A percentile compares a stretch with the other conserved stretches of the same genome.
Conservation (phyloP, 495 filamentous ascomycete species). For the Sordaria brevicollis region DNA sequence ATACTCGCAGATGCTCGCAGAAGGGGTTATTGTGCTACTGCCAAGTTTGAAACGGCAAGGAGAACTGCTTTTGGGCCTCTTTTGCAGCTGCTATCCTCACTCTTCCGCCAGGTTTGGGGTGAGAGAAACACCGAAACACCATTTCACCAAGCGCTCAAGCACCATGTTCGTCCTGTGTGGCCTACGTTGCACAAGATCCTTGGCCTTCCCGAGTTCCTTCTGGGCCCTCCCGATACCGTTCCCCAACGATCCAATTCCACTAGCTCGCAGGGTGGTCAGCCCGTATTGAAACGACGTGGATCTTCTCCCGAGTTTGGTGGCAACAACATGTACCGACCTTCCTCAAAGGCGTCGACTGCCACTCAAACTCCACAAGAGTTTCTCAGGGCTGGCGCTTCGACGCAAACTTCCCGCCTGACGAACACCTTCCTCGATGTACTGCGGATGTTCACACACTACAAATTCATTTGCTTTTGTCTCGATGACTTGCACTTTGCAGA, state of each 20-base stretch:
- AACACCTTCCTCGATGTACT: slow-evolving; percentile 80
- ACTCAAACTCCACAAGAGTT: slow-evolving; percentile 57
- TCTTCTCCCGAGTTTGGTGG: slow-evolving; percentile 32
- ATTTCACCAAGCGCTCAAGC: slow-evolving; percentile 66
- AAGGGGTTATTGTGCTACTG: slow-evolving; percentile 68
- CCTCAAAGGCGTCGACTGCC: slow-evolving; percentile 3
- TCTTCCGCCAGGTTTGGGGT: slow-evolving; percentile 86
- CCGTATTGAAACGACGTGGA: slow-evolving; percentile 23
- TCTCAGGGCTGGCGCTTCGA: slow-evolving; percentile 55
- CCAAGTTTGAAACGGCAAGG: slow-evolving; percentile 76
- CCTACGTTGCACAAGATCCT: slow-evolving; percentile 64
- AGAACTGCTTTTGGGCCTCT: slow-evolving; percentile 76
- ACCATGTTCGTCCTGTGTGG: slow-evolving; percentile 69
- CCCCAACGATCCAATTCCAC: neutral
- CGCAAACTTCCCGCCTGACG: slow-evolving; percentile 67
- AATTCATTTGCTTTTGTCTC: slow-evolving; percentile 71
- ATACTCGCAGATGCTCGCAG: slow-evolving; percentile 64
- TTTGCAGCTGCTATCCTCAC: slow-evolving; percentile 64
- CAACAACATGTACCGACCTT: neutral
- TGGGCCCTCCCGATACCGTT: slow-evolving; percentile 28
- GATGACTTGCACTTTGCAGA: slow-evolving; percentile 87
- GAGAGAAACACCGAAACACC: slow-evolving; percentile 76
- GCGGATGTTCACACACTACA: slow-evolving; percentile 62
- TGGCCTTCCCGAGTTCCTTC: slow-evolving; percentile 67
- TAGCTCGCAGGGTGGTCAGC: slow-evolving; percentile 9